phyloP scores from a whole-genome alignment of 1,284 basidiomycete genomes.

The Gomphus bonarii region DNA sequence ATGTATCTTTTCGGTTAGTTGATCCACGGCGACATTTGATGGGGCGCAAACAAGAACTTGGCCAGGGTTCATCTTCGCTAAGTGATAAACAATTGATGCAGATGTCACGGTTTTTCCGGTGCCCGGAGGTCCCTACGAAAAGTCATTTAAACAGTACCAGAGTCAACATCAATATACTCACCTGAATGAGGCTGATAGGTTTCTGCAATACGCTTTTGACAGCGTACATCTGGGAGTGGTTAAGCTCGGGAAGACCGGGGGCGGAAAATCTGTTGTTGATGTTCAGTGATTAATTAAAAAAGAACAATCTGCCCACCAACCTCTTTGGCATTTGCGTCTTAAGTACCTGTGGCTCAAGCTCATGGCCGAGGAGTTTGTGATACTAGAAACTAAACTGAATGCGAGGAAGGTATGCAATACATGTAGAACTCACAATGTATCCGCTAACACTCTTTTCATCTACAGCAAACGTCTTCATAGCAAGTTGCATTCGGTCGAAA shows the following conservation, averaged over 20 bases:
- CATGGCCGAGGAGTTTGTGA: constrained; percentile 96
- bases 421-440: constrained; percentile 68
- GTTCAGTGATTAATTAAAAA: not conserved
- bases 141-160: not conserved
- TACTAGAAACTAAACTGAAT: constrained; percentile 44
- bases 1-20: constrained; percentile 98
- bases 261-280: constrained; percentile 64
- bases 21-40: constrained; percentile 98
- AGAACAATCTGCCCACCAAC: constrained; percentile 11
- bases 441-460: constrained; percentile 99
- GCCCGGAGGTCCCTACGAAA: constrained; percentile 76
- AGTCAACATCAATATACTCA: constrained; percentile 13
- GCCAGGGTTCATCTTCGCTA: constrained; percentile 99
- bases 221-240: constrained; percentile 98
- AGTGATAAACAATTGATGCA: constrained; percentile 98
- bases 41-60: constrained; percentile 99
- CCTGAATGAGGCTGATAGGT: constrained; percentile 93
- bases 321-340: constrained; percentile 92
- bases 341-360: constrained; percentile 84
- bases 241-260: constrained; percentile 94
- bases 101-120: constrained; percentile 99
- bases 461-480: constrained; percentile 99
- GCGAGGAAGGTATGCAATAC: constrained; percentile 1
- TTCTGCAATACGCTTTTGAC: constrained; percentile 98
- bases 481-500: constrained; percentile 97